A percentile compares a stretch with the other conserved stretches of the same genome.
phyloP scores from a whole-genome alignment of 2,329 filamentous ascomycete species.

The Proliferodiscus dingleyae region DNA sequence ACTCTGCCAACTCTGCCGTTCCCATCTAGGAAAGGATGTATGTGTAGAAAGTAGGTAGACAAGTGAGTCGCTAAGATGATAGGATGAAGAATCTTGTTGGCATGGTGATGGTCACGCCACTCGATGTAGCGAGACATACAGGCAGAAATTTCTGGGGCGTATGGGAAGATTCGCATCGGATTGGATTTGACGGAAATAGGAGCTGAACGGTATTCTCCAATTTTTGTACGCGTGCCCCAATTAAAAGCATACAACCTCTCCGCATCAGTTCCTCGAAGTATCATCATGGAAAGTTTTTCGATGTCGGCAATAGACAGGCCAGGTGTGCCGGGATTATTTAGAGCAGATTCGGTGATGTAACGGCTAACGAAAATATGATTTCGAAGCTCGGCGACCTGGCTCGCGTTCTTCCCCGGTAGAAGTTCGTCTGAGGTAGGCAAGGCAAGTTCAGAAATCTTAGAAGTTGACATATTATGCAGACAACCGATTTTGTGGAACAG shows the following conservation, averaged over 20 bases:
- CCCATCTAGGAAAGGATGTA: slow-evolving; percentile 25
- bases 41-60: neutral
- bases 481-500: slow-evolving; percentile 2
- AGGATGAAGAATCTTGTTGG: slow-evolving; percentile 17
- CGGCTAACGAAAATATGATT: slow-evolving; percentile 24
- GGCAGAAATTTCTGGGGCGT: slow-evolving; percentile 20
- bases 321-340: slow-evolving; percentile 1
- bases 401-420: slow-evolving; percentile 4
- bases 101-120: slow-evolving; percentile 15
- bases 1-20: slow-evolving; percentile 22
- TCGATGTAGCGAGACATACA: slow-evolving; percentile 17
- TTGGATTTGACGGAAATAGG: slow-evolving; percentile 19
- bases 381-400: slow-evolving; percentile 15
- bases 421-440: slow-evolving; percentile 4
- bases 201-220: slow-evolving; percentile 16
- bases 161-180: slow-evolving; percentile 22
- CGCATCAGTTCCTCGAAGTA: slow-evolving; percentile 13
- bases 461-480: slow-evolving; percentile 3
- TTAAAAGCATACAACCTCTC: slow-evolving; percentile 10
- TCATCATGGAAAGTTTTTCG: slow-evolving; percentile 11
- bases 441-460: slow-evolving; percentile 3
- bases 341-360: slow-evolving; percentile 17
- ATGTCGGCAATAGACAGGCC: slow-evolving; percentile 8
- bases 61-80: slow-evolving; percentile 12
- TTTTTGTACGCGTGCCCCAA: slow-evolving; percentile 14